These are phyloP conservation scores for Botrytis deweyae DNA, from an alignment of 2,329 filamentous ascomycete genomes.

Conservation along the genomic window DNA sequence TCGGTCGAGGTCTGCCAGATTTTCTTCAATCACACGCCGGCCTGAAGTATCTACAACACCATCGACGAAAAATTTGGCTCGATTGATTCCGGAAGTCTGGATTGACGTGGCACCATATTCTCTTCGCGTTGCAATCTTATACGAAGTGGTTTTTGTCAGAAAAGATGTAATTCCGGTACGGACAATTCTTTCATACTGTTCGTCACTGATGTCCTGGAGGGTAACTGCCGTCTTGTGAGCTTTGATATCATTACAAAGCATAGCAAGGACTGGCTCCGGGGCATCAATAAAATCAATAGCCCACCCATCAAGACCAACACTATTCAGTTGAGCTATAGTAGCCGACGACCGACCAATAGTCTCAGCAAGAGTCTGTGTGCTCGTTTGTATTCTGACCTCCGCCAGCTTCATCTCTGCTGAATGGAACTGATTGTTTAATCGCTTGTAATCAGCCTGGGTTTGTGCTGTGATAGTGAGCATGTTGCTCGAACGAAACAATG, in stretches of 20 bases:
- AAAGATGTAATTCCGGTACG: constrained; percentile 59
- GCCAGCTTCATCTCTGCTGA: constrained; percentile 59
- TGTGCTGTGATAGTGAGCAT: constrained; percentile 71
- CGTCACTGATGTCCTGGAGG: constrained; percentile 60
- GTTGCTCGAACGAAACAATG: constrained; percentile 53
- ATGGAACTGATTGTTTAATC: constrained; percentile 65
- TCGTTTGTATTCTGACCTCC: constrained; percentile 63
- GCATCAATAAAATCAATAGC: constrained; percentile 77
- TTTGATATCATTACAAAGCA: constrained; percentile 74
- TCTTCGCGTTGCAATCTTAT: constrained; percentile 65
- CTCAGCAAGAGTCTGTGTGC: constrained; percentile 52
- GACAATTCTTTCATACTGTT: constrained; percentile 66
- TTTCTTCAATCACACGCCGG: constrained; percentile 59
- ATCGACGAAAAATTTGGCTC: constrained; percentile 71
- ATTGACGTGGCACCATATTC: constrained; percentile 81
- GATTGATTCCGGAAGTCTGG: constrained; percentile 57
- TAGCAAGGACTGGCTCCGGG: constrained; percentile 78
- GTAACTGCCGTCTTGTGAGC: constrained; percentile 69
- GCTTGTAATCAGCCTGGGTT: constrained; percentile 70
- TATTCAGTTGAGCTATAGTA: constrained; percentile 52
- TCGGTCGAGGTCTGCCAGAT: constrained; percentile 41
- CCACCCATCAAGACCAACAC: constrained; percentile 73
- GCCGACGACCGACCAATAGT: constrained; percentile 45
- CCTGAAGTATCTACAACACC: constrained; percentile 69
- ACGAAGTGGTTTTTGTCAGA: constrained; percentile 65